These are phyloP conservation scores for Raffaelea albimanens DNA, from an alignment of 2,329 filamentous ascomycete genomes.

Conservation along the genomic window DNA sequence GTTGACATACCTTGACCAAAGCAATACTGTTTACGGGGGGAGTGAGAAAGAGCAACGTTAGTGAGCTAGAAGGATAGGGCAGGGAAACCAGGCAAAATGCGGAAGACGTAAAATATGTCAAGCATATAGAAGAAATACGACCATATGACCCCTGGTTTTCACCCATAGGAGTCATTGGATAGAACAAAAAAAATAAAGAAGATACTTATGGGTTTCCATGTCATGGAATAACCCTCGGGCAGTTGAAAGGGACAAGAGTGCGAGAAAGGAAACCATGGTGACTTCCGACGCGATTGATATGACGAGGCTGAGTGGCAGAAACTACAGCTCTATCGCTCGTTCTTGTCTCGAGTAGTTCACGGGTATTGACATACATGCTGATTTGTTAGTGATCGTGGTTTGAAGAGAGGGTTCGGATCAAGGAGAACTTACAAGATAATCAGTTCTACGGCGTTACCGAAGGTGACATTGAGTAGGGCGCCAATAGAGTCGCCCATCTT, in stretches of 20 bases:
- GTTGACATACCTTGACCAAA: slow-evolving; percentile 50
- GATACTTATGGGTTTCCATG: slow-evolving; percentile 4
- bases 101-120: too few species aligned
- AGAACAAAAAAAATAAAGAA: neutral
- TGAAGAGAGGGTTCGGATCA: neutral
- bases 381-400: too few species aligned
- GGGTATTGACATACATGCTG: slow-evolving; percentile 44
- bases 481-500: slow-evolving; percentile 74
- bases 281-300: slow-evolving; percentile 35
- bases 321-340: slow-evolving; percentile 36
- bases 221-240: too few species aligned
- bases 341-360: slow-evolving; percentile 30
- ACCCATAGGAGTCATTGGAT: neutral
- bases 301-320: slow-evolving; percentile 48
- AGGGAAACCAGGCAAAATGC: too few species aligned
- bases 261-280: slow-evolving; percentile 14
- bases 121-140: too few species aligned
- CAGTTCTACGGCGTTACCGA: slow-evolving; percentile 70
- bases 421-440: slow-evolving; percentile 55
- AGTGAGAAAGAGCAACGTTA: slow-evolving; percentile 22
- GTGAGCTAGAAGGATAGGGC: too few species aligned
- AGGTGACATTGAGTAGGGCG: slow-evolving; percentile 80
- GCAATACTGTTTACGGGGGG: slow-evolving; percentile 50
- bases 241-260: neutral
- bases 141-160: too few species aligned